Evolutionary conservation across 768 basidiomycete genomes (phyloP), one percentile per base, ranked within the genome.

Genomic region (Macrolepiota fuliginosa): DNA sequence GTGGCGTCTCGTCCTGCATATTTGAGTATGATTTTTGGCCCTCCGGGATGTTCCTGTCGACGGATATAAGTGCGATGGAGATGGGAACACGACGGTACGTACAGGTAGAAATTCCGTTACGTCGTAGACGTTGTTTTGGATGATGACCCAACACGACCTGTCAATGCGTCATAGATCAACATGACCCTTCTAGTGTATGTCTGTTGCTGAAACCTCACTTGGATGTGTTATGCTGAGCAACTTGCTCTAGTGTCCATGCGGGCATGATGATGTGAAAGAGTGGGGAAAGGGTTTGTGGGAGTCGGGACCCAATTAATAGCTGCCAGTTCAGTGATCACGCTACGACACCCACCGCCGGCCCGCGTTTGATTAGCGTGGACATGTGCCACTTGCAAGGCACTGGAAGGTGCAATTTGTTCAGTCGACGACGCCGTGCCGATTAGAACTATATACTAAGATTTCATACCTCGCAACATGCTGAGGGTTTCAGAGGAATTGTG

Each of bases 1-100:
- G 91, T 92, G n/a, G 92, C 93, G 71, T 95, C 95, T 63, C 81
- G 83, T 9, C 96, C 96, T 9, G 85, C 94, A 67, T 93, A 91
- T 68, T 85, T 88, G 19, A 96, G 69, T 63, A 98, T 92, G 68
- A 93, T 89, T 59, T 83, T 81, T 17, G 87, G 76, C 2, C 96
- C 96, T 19, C 96, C 94, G 6, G 91, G 90, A 66, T 92, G 91
- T 54, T 88, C 82, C 87, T 89, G 65, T 27, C 65, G 22, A 52
- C 50, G 25, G 9, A 17, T 11, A 32, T 54, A 27, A 19, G 62
- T 52, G 62, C 49, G 50, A 46, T 19, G 39, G 25, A 37, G 24
- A 57, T 36, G 37, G 13, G 60, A 36, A 61, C 36, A 42, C 22
- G 59, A 47, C 29, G 39, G 53, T 24, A 63, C 79, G 37, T 62